Evolutionary conservation across 139 green algal genomes (phyloP), one percentile per base, ranked within the genome.

Genomic region (Pleodorina starrii): DNA sequence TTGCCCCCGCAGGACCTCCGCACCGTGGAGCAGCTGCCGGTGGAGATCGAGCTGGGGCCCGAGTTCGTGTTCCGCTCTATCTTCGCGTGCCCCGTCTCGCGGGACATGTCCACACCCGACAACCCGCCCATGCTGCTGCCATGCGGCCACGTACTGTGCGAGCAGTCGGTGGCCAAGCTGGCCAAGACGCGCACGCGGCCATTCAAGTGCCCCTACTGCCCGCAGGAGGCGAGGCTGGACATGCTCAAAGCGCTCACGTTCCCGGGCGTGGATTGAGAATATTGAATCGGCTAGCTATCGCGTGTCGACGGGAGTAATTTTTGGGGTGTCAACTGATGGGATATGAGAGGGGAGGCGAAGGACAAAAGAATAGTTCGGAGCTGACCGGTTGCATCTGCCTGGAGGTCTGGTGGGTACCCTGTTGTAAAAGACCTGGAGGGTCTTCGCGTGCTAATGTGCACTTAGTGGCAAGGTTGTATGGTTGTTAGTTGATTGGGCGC

Each of bases 181-280:
- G 96, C 96, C 11, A 98, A 97, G 84, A 92, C 81, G 25, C 77
- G 88, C 66, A 94, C 54, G 0, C 60, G 81, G 3, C 43, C 85
- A 35, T 99, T 99, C 93, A 99, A 99, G 91, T 99, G 98, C 92
- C 98, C 98, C 0, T 99, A 99, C 89, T 99, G 98, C 94, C 98
- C 98, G 0, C 77, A 91, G 43, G 98, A 99, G 90, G 93, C 95
- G 19, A 94, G 93, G 7, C 59, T 88, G 32, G 89, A 93, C 23
- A 88, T 95, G n/a, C 96, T 95, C 79, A 89, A 89, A 25, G 77
- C 93, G 51, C 88, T 99, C 0, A 86, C 94, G 19, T 98, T 99
- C 86, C 95, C 95, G 32, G 93, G 94, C 38, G 63, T 94, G 14
- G 68, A 91, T 23, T 95, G 72, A 93, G 19, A 60, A 17, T 60